Evolutionary conservation across 2,329 filamentous ascomycete genomes (phyloP).

Genomic region (Penicillium sp.): DNA sequence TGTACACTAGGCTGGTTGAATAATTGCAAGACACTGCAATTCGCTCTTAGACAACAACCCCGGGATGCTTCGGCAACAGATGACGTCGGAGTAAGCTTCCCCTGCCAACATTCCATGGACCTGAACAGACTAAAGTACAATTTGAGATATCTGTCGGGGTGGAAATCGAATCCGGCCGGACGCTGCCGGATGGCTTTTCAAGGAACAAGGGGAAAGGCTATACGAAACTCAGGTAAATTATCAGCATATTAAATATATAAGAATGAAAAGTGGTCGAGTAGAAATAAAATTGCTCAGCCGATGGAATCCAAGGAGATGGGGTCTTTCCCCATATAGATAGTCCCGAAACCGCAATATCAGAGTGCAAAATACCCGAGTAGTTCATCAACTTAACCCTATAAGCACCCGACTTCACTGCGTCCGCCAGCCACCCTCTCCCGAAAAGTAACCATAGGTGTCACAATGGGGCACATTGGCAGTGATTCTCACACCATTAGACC

Average conservation of each 20-base stretch:
- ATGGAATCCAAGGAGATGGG: background rate
- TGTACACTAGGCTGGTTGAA: background rate
- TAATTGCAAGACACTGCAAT: background rate
- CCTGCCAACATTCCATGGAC: background rate
- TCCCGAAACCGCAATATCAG: background rate
- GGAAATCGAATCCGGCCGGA: conserved; percentile 2
- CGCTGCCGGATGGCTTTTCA: background rate
- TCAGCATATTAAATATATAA: background rate
- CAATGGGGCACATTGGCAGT: conserved; percentile 13
- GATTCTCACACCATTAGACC: conserved; percentile 11
- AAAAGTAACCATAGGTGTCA: conserved; percentile 2
- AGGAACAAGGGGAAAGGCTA: background rate
- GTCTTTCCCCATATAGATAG: background rate
- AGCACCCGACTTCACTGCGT: background rate
- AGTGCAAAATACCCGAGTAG: background rate
- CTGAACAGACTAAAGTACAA: background rate
- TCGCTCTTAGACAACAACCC: background rate
- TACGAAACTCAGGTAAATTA: background rate
- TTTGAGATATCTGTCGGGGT: background rate
- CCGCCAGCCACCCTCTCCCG: conserved; percentile 9
- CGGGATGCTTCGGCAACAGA: conserved; percentile 4
- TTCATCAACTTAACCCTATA: background rate
- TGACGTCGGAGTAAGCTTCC: conserved; percentile 1
- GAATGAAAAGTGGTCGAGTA: background rate
- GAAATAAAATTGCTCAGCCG: background rate